Evolutionary conservation across 2,329 filamentous ascomycete genomes (phyloP).

Genomic region (Leptosphaerulina australis): DNA sequence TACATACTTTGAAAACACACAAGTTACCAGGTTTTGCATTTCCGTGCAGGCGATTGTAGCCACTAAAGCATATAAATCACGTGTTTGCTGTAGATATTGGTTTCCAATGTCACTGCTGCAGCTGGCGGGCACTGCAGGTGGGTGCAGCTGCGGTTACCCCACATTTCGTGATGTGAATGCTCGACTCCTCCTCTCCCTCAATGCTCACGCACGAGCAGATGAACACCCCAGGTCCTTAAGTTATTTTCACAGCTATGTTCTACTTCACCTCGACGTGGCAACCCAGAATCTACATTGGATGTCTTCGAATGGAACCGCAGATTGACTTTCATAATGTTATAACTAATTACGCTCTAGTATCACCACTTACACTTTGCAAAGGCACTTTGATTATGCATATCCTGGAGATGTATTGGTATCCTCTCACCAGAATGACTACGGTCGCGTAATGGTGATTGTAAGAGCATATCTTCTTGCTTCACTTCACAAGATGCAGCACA

Average conservation of each 20-base stretch:
- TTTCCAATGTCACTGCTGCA: conserved; percentile 7
- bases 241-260: no score
- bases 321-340: not conserved
- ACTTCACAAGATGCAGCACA: not conserved
- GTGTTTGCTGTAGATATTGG: not conserved
- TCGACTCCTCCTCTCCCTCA: not conserved
- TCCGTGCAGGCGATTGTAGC: not conserved
- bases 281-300: not conserved
- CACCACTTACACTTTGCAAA: not conserved
- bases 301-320: not conserved
- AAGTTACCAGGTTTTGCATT: no score
- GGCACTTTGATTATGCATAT: not conserved
- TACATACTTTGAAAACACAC: not conserved
- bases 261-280: no score
- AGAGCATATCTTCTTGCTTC: not conserved
- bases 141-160: conserved; percentile 15
- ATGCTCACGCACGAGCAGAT: not conserved
- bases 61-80: not conserved
- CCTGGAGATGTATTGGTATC: not conserved
- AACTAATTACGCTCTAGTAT: not conserved
- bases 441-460: not conserved
- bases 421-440: not conserved
- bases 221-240: no score
- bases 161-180: conserved; percentile 10
- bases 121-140: conserved; percentile 9